Conservation (phyloP, 495 filamentous ascomycete species). For the Sabuloglossum arenarium region DNA sequence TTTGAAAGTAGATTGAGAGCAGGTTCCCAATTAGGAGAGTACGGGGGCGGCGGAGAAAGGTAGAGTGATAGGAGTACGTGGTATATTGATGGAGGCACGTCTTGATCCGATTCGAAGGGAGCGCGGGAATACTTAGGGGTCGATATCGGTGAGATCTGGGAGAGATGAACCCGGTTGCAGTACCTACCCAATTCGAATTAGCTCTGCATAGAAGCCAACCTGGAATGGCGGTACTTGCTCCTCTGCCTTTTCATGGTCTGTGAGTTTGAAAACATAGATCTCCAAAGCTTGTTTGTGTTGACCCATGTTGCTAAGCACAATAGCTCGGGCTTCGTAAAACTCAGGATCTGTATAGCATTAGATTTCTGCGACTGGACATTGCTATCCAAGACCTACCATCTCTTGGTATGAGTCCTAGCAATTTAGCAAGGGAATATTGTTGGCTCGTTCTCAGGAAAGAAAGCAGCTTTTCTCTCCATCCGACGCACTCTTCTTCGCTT, state of each 20-base stretch:
- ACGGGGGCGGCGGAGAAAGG: slow-evolving; percentile 55
- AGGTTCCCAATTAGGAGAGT: slow-evolving; percentile 51
- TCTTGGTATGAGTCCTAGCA: slow-evolving; percentile 50
- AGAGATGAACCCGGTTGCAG: slow-evolving; percentile 63
- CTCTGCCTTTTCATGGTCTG: slow-evolving; percentile 77
- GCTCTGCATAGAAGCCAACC: neutral
- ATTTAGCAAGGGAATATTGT: slow-evolving; percentile 60
- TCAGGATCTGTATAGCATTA: slow-evolving; percentile 37
- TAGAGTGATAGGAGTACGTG: slow-evolving; percentile 81
- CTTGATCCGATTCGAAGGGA: slow-evolving; percentile 27
- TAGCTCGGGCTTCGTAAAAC: slow-evolving; percentile 78
- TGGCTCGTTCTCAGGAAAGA: slow-evolving; percentile 52
- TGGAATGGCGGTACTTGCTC: slow-evolving; percentile 33
- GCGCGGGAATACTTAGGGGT: neutral
- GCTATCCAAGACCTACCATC: slow-evolving; percentile 37
- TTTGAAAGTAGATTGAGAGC: slow-evolving; percentile 74
- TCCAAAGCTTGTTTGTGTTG: slow-evolving; percentile 84
- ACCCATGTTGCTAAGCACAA: slow-evolving; percentile 88
- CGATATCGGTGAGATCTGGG: slow-evolving; percentile 19
- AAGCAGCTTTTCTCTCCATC: slow-evolving; percentile 43
- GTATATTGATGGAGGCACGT: slow-evolving; percentile 55
- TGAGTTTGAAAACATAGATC: slow-evolving; percentile 89
- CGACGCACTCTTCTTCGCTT: slow-evolving; percentile 28
- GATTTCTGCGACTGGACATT: neutral
- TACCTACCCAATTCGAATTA: slow-evolving; percentile 32